Base-by-base conservation (phyloP, 345 rosid species). In the Ceriops zippeliana region DNA sequence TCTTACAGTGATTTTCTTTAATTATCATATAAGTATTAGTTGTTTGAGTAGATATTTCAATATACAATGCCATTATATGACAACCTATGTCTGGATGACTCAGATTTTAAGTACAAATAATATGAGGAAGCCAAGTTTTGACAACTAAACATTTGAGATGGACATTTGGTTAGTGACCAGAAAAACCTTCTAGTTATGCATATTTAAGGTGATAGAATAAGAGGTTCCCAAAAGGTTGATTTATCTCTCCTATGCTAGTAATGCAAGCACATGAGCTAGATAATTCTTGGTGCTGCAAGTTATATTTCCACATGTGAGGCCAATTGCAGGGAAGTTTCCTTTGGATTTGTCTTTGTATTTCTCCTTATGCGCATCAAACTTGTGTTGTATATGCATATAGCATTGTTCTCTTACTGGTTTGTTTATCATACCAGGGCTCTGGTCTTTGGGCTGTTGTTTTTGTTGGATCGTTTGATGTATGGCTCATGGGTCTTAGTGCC, bases 401-500 rank as follows among this genome's bases (percentile, higher is more conserved):
- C 32, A 6, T 30, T 47, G 65, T 60, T 42, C 49, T 26, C 52
- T 58, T 75, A 28, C 76, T 71, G 65, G 77, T 69, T 52, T 16
- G 32, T 34, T 49, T 31, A 28, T 42, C 17, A 42, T 42, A 47
- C 78, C 80, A 95, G 97, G 93, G 81, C 68, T 67, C 65, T 88
- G 81, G 84, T 90, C 67, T 85, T 91, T 46, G 92, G 91, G 60
- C 70, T 91, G 54, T 71, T 84, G 19, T 83, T 81, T 76, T 74
- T 84, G 42, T 68, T 95, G 80, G 96, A 95, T 72, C 86, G 83
- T 59, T 68, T 88, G 77, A 86, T 88, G 86, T 91, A 90, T 53
- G 93, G 90, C 62, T 83, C 92, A 20, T 91, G 49, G 49, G 76
- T 91, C 77, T 79, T 88, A 66, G 96, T 87, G 54, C 97, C 97